A percentile compares a stretch with the other conserved stretches of the same genome.
Evolutionary conservation across 2,329 filamentous ascomycete species (phyloP).

Genomic region (Cladophialophora yegresii): DNA sequence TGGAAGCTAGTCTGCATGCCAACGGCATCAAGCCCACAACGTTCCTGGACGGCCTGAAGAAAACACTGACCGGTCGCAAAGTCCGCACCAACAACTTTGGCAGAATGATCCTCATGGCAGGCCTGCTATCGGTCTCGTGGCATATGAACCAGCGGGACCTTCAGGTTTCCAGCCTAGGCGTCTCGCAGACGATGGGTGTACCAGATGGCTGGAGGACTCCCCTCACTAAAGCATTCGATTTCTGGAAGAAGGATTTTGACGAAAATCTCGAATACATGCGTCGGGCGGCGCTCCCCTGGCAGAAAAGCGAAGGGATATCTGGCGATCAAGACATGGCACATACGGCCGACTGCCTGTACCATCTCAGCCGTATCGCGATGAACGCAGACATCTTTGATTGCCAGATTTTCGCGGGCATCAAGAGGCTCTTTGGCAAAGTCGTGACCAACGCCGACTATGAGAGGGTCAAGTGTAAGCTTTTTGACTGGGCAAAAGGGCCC

Average conservation of each 20-base stretch:
- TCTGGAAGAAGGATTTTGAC: slow-evolving; percentile 91
- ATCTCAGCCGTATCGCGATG: slow-evolving; percentile 95
- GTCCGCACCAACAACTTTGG: slow-evolving; percentile 93
- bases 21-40: slow-evolving; percentile 81
- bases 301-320: slow-evolving; percentile 24
- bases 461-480: slow-evolving; percentile 74
- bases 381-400: slow-evolving; percentile 94
- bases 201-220: slow-evolving; percentile 87
- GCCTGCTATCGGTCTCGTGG: slow-evolving; percentile 89
- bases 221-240: slow-evolving; percentile 83
- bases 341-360: slow-evolving; percentile 82
- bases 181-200: slow-evolving; percentile 68
- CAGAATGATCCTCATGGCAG: slow-evolving; percentile 88
- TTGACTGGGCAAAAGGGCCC: slow-evolving; percentile 83
- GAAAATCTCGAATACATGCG: slow-evolving; percentile 59
- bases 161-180: slow-evolving; percentile 80
- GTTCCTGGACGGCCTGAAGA: slow-evolving; percentile 88
- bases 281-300: slow-evolving; percentile 33
- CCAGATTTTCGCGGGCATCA: slow-evolving; percentile 89
- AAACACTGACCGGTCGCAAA: slow-evolving; percentile 78
- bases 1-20: slow-evolving; percentile 76
- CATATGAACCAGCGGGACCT: slow-evolving; percentile 98
- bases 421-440: slow-evolving; percentile 76
- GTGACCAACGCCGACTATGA: slow-evolving; percentile 80
- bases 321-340: slow-evolving; percentile 75